phyloP scores from a whole-genome alignment of 352 stramenopile genomes.

The Phytophthora aleatoria region DNA sequence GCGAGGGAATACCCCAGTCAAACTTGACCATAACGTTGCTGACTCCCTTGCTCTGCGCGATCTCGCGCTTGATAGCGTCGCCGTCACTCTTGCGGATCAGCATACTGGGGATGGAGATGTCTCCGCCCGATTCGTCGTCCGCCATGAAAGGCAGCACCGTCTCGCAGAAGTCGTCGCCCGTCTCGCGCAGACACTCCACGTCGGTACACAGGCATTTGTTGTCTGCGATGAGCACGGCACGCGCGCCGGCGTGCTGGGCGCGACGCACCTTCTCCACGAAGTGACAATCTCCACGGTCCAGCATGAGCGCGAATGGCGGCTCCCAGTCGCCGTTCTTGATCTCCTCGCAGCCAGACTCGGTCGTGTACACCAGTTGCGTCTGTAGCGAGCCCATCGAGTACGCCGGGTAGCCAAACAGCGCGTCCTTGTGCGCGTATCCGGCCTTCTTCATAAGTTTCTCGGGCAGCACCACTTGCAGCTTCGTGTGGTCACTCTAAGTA shows the following conservation, averaged over 20 bases:
- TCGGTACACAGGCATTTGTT: constrained; percentile 96
- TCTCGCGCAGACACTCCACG: constrained; percentile 69
- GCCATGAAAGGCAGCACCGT: constrained; percentile 88
- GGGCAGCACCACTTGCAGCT: constrained; percentile 89
- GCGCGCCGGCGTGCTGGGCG: constrained; percentile 92
- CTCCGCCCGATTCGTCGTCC: constrained; percentile 95
- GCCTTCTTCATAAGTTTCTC: constrained; percentile 90
- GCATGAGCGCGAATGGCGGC: constrained; percentile 94
- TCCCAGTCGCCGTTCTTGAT: constrained; percentile 85
- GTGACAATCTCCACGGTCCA: constrained; percentile 95
- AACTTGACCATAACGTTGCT: constrained; percentile 96
- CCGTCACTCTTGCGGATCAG: constrained; percentile 95
- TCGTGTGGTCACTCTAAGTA: constrained; percentile 83
- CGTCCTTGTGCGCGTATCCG: constrained; percentile 96
- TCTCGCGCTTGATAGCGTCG: constrained; percentile 92
- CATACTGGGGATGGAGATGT: constrained; percentile 98
- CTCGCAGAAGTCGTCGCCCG: constrained; percentile 88
- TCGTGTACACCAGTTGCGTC: constrained; percentile 91
- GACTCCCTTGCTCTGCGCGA: constrained; percentile 77
- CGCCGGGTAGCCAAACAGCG: constrained; percentile 95
- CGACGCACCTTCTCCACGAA: constrained; percentile 96
- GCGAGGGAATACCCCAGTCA: constrained; percentile 93
- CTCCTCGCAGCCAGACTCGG: constrained; percentile 78
- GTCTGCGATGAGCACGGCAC: constrained; percentile 96
- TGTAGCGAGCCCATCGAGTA: constrained; percentile 91